Conservation (phyloP, 1,139 yeast species). For the Scheffersomyces lignicola region DNA sequence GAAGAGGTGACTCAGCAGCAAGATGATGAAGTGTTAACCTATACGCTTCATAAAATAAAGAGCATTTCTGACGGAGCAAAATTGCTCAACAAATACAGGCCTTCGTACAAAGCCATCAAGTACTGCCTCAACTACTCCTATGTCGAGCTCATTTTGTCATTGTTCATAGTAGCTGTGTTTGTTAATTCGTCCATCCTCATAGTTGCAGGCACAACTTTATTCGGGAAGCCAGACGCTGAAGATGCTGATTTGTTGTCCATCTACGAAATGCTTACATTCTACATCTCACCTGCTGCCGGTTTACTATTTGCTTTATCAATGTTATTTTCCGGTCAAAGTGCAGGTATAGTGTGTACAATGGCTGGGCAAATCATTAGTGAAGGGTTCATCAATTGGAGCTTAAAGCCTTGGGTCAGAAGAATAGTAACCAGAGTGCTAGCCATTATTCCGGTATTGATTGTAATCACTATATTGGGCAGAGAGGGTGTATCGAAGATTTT, state of each 20-base stretch:
- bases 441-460: slow-evolving; percentile 66
- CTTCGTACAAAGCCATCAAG: slow-evolving; percentile 65
- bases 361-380: slow-evolving; percentile 82
- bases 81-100: slow-evolving; percentile 48
- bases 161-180: slow-evolving; percentile 70
- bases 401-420: slow-evolving; percentile 70
- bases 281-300: slow-evolving; percentile 71
- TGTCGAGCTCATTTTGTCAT: slow-evolving; percentile 61
- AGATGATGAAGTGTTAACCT: slow-evolving; percentile 8
- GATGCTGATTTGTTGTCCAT: slow-evolving; percentile 79
- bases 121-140: slow-evolving; percentile 67
- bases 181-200: slow-evolving; percentile 74
- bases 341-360: slow-evolving; percentile 80
- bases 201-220: slow-evolving; percentile 71
- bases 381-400: slow-evolving; percentile 73
- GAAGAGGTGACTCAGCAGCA: slow-evolving; percentile 9
- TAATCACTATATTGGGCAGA: slow-evolving; percentile 66
- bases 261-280: slow-evolving; percentile 58
- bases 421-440: slow-evolving; percentile 71
- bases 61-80: slow-evolving; percentile 38
- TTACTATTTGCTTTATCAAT: slow-evolving; percentile 71
- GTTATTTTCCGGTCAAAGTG: slow-evolving; percentile 76
- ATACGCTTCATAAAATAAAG: slow-evolving; percentile 25
- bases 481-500: slow-evolving; percentile 68
- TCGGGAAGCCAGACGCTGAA: slow-evolving; percentile 58